Percentiles rank a stretch among this genome's conserved stretches.
Conservation (phyloP, 495 filamentous ascomycete species). For the Penicillium pulvis region DNA sequence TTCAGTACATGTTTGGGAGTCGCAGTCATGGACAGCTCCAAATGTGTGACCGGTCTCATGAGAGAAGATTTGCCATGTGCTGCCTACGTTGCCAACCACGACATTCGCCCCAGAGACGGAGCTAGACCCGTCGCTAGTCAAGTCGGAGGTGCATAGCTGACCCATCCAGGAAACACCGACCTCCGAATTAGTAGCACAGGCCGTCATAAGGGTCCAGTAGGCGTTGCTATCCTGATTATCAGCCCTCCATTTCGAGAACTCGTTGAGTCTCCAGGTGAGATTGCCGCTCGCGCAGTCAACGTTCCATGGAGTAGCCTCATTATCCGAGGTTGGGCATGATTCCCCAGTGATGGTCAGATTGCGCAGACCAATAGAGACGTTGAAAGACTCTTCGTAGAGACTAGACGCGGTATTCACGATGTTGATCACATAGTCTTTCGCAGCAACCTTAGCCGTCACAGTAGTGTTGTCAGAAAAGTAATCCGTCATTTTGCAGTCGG, state of each 20-base stretch:
- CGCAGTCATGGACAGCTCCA: slow-evolving; percentile 94
- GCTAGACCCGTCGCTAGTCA: slow-evolving; percentile 52
- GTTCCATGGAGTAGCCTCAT: slow-evolving; percentile 77
- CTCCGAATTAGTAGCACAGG: slow-evolving; percentile 79
- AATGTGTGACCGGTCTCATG: slow-evolving; percentile 96
- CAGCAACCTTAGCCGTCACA: slow-evolving; percentile 46
- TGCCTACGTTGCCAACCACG: slow-evolving; percentile 72
- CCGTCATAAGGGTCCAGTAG: slow-evolving; percentile 91
- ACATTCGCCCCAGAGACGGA: slow-evolving; percentile 86
- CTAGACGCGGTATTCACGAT: slow-evolving; percentile 85
- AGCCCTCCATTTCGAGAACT: slow-evolving; percentile 89
- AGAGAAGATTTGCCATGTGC: slow-evolving; percentile 95
- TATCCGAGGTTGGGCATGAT: slow-evolving; percentile 66
- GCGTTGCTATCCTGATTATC: slow-evolving; percentile 73
- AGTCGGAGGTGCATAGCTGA: slow-evolving; percentile 72
- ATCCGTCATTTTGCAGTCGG: slow-evolving; percentile 83
- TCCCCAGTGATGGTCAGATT: slow-evolving; percentile 76
- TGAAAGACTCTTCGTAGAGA: slow-evolving; percentile 88
- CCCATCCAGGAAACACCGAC: slow-evolving; percentile 95
- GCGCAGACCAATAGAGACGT: slow-evolving; percentile 85
- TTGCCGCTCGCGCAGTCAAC: slow-evolving; percentile 61
- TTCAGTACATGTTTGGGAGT: slow-evolving; percentile 60
- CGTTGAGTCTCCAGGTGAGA: slow-evolving; percentile 80
- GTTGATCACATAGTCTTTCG: slow-evolving; percentile 72
- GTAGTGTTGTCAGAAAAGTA: slow-evolving; percentile 56